phyloP scores from a whole-genome alignment of 345 rosid genomes.

The Acer yangbiense region DNA sequence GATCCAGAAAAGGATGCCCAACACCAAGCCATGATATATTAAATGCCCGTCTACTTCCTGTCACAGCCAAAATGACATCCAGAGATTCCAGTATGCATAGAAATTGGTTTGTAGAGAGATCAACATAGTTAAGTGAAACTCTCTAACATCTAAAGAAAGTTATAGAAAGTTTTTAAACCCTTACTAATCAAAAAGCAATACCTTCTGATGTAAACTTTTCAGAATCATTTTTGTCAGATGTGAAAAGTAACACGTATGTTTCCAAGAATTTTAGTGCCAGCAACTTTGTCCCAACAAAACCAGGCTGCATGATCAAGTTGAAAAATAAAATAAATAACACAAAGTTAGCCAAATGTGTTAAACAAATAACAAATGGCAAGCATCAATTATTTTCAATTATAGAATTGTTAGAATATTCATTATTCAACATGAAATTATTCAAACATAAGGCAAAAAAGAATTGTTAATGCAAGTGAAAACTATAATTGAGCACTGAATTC shows the following conservation, averaged over 20 bases:
- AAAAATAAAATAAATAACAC: background rate
- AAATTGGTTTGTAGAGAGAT: background rate
- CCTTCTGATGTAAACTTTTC: slow-evolving; percentile 63
- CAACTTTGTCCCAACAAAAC: slow-evolving; percentile 66
- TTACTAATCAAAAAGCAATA: slow-evolving; percentile 32
- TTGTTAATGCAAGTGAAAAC: background rate
- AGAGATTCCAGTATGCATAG: background rate
- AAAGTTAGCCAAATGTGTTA: slow-evolving; percentile 20
- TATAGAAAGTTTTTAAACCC: background rate
- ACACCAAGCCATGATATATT: slow-evolving; percentile 75
- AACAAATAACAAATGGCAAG: background rate
- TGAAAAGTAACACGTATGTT: slow-evolving; percentile 72
- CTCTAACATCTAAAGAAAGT: slow-evolving; percentile 11
- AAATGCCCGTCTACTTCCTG: slow-evolving; percentile 62
- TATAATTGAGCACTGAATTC: background rate
- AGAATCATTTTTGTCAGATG: slow-evolving; percentile 63
- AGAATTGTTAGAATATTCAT: background rate
- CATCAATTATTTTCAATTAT: background rate
- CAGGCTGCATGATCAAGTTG: slow-evolving; percentile 62
- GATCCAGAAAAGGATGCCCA: slow-evolving; percentile 71
- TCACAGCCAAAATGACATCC: slow-evolving; percentile 25
- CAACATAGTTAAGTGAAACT: slow-evolving; percentile 16
- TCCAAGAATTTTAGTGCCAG: slow-evolving; percentile 92
- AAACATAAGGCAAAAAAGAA: background rate
- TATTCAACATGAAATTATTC: background rate